Conservation (phyloP, 2,329 filamentous ascomycete species). For the Zymoseptoria tritici region DNA sequence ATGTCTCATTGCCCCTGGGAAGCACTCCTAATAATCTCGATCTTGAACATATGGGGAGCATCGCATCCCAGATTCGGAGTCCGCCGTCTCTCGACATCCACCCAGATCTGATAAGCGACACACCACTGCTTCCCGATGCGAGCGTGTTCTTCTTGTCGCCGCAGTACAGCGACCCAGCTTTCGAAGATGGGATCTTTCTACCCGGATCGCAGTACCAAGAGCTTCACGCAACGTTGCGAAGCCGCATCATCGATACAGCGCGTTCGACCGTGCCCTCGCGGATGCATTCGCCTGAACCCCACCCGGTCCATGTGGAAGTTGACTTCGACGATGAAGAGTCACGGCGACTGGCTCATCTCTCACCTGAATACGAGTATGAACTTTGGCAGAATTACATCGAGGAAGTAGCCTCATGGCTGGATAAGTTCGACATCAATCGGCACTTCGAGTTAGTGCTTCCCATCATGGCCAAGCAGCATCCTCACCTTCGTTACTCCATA, state of each 20-base stretch:
- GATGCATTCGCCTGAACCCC: conserved; percentile 19
- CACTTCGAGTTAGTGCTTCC: conserved; percentile 48
- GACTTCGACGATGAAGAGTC: conserved; percentile 17
- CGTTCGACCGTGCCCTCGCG: conserved; percentile 24
- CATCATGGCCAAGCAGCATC: conserved; percentile 40
- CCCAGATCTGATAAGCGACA: not conserved
- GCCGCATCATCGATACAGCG: conserved; percentile 27
- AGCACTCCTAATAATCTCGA: not conserved
- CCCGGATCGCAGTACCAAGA: conserved; percentile 28
- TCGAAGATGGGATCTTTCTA: conserved; percentile 28
- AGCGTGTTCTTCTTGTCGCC: conserved; percentile 17
- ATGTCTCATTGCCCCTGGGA: not conserved
- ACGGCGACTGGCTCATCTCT: conserved; percentile 22
- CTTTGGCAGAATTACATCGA: conserved; percentile 42
- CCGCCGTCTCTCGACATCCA: not conserved
- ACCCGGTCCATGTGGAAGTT: conserved; percentile 2
- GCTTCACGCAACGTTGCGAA: conserved; percentile 25
- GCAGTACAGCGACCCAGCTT: conserved; percentile 21
- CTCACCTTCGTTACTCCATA: conserved; percentile 43
- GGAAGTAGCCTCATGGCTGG: conserved; percentile 50
- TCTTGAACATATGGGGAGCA: not conserved
- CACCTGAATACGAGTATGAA: conserved; percentile 23
- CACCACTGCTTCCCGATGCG: not conserved
- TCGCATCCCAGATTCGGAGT: not conserved
- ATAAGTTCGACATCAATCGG: conserved; percentile 49